Conservation (phyloP, 768 basidiomycete species). For the Russula sp. region DNA sequence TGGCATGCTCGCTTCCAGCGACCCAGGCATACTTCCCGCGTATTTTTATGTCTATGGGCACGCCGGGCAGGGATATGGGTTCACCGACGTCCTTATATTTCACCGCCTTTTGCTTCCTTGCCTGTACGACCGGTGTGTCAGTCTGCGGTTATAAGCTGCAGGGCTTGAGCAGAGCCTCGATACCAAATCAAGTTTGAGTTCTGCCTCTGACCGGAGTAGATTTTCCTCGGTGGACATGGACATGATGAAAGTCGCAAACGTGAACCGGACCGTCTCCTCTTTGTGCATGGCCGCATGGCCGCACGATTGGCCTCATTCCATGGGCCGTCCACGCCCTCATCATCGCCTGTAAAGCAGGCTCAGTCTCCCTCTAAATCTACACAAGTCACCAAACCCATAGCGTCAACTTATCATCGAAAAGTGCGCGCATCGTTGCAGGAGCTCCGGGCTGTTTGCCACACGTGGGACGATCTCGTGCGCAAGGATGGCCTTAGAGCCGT, state of each 20-base stretch:
- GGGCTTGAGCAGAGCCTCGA: neutral
- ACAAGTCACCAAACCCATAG: constrained; percentile 39
- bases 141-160: neutral
- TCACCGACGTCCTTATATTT: constrained; percentile 63
- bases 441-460: constrained; percentile 49
- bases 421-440: constrained; percentile 63
- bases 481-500: constrained; percentile 74
- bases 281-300: constrained; percentile 39
- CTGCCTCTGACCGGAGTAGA: constrained; percentile 29
- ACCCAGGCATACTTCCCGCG: constrained; percentile 70
- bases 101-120: constrained; percentile 65
- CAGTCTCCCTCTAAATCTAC: constrained; percentile 31
- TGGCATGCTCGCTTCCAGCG: constrained; percentile 75
- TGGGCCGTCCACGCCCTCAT: constrained; percentile 68
- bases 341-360: constrained; percentile 51
- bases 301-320: constrained; percentile 68
- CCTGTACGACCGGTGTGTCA: constrained; percentile 32
- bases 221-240: constrained; percentile 1
- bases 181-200: constrained; percentile 56
- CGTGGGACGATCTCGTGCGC: constrained; percentile 80
- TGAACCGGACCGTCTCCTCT: neutral
- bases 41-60: constrained; percentile 64
- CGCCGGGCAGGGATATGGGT: constrained; percentile 71
- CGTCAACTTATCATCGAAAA: constrained; percentile 79
- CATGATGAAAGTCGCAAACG: neutral